Base-by-base conservation (phyloP, 2,329 filamentous ascomycete genomes). In the Clarireedia homoeocarpa region DNA sequence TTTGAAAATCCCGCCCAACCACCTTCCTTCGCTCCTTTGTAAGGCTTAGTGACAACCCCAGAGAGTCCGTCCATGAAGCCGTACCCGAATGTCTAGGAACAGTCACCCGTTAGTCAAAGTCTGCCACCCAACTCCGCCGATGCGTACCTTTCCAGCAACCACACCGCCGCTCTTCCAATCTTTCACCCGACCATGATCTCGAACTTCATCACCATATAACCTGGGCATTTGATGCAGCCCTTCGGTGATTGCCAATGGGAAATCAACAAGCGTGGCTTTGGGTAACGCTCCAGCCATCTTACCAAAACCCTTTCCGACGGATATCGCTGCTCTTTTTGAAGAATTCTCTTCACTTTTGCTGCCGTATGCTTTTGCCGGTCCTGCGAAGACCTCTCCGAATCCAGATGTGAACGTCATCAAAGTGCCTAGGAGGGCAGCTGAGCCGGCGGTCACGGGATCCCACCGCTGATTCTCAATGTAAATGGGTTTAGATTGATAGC, bases 11-110 rank as follows among this genome's bases (percentile, higher is more conserved):
- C 53, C n/a, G 53, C 48, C 53, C 48, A 51, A 5, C 48, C 53
- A 17, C 48, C 53, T 45, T 56, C 53, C 34, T 56, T 51, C 6
- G 53, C 53, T 6, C 53, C 48, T 51, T 56, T 56, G 53, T 56
- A 56, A 17, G 53, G 48, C 10, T 56, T 56, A 40, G 39, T 56
- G 27, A 56, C 51, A 15, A 48, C 30, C 26, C 53, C 53, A 4
- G 53, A 51, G 3, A 56, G 47, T 9, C 53, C 53, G 27, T 56
- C 53, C 53, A 56, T 51, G 48, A 56, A 51, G 30, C 53, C 53
- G 24, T 56, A 56, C 26, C 53, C 53, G 15, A 56, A 51, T 26
- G 51, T 56, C 53, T 51, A 27, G 6, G 20, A 23, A 44, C 23
- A 24, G 38, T 14, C 30, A 9, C 9, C 12, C 30, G 9, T 34